Conservation (phyloP, 163 green algal genomes). For the Scenedesmus sp. region DNA sequence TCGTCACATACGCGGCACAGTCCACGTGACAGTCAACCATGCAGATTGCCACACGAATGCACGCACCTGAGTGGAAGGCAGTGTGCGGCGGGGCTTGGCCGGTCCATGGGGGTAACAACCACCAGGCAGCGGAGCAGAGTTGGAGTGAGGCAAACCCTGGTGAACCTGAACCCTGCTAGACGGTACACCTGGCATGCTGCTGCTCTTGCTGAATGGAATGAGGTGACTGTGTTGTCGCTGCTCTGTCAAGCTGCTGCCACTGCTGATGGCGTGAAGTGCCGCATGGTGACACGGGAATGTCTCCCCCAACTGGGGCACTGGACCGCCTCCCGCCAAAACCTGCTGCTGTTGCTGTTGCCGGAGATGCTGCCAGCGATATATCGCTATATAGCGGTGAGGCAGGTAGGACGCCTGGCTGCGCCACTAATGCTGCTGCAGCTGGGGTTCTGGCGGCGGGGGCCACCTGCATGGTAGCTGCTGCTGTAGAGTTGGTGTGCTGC, state of each 20-base stretch:
- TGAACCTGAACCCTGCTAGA: not conserved
- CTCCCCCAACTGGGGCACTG: not conserved
- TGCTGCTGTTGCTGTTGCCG: constrained; percentile 44
- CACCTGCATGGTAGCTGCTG: not conserved
- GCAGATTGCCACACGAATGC: too few relatives aligned
- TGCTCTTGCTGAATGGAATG: not conserved
- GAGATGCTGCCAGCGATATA: not conserved
- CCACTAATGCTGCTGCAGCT: not conserved
- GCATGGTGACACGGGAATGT: not conserved
- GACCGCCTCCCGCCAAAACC: not conserved
- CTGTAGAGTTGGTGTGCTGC: not conserved
- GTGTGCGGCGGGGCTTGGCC: not conserved
- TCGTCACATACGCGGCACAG: too few relatives aligned
- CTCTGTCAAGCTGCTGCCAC: not conserved
- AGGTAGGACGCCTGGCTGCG: not conserved
- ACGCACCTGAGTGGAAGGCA: not conserved
- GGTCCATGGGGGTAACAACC: not conserved
- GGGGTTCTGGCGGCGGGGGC: not conserved
- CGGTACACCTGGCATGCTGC: not conserved
- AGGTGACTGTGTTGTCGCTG: not conserved
- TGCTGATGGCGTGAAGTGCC: not conserved
- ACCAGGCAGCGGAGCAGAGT: not conserved
- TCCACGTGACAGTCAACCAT: too few relatives aligned
- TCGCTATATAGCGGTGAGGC: not conserved
- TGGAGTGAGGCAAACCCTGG: not conserved